Evolutionary conservation across 1,139 yeast species (phyloP), one percentile per base, ranked within the genome.

Genomic region (Geotrichum reessii): DNA sequence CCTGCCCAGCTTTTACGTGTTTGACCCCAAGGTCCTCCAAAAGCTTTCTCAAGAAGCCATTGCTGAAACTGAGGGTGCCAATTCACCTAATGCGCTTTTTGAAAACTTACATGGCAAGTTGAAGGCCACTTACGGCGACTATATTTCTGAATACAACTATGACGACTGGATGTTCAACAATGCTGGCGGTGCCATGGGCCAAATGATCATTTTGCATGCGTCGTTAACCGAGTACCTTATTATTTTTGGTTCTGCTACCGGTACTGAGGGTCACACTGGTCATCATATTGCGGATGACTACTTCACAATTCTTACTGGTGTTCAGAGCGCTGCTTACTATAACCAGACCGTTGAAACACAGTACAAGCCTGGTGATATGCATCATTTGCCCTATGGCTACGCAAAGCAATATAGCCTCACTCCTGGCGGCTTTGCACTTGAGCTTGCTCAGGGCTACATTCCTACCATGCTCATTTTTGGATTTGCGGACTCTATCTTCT

Each of bases 151-250:
- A 62, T 78, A 86, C 66, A 82, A 84, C 69, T 78, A 79, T 59
- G 86, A 87, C 55, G 93, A 91, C 66, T 93, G 98, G 98, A 85
- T 93, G 57, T 92, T 85, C 81, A 93, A 92, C 80, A 91, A 90
- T 69, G 99, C 99, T 8, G 99, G 99, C 58, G 96, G 97, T 65
- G 98, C 99, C 58, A 93, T 93, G 99, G 99, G 99, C 28, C 84
- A 91, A 60, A 92, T 93, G 98, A 81, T 89, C 67, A 89, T 95
- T 63, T 78, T 93, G 65, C 99, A 95, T 73, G 97, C 98, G 14
- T 92, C 98, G n/a, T 79, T 95, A 67, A 78, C 95, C 8, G 99
- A 93, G 74, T 95, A 93, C 71, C 77, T 93, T 72, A 92, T 92
- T 68, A 80, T 90, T 70, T 90, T 91, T 65, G 97, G 97, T 58